These are phyloP conservation scores for Avicennia marina DNA, from an alignment of 257 asterid genomes.

Conservation along the genomic window DNA sequence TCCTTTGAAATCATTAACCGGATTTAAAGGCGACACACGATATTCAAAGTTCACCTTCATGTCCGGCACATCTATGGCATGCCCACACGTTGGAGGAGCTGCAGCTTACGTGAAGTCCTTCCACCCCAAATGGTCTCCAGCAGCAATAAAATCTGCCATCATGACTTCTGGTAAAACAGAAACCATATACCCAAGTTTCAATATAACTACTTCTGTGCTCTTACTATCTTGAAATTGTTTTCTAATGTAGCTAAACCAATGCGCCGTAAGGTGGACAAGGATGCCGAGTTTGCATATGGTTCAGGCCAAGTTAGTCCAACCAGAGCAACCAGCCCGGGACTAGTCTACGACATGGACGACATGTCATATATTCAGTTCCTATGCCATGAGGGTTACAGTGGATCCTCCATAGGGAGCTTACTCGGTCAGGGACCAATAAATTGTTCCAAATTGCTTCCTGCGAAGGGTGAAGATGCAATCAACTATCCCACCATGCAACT, in stretches of 20 bases:
- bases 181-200: not conserved
- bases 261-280: constrained; percentile 57
- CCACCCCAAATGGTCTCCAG: constrained; percentile 81
- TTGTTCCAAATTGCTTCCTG: constrained; percentile 67
- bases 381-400: constrained; percentile 69
- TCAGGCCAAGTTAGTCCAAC: constrained; percentile 72
- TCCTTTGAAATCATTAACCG: constrained; percentile 62
- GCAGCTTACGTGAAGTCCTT: constrained; percentile 90
- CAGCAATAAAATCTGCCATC: constrained; percentile 86
- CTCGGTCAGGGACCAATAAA: constrained; percentile 36
- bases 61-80: constrained; percentile 96
- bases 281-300: constrained; percentile 85
- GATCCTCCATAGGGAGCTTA: constrained; percentile 47
- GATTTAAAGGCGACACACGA: constrained; percentile 61
- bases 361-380: constrained; percentile 70
- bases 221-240: not conserved
- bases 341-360: constrained; percentile 72
- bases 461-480: constrained; percentile 59
- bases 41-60: constrained; percentile 66
- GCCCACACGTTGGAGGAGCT: constrained; percentile 81
- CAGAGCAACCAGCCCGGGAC: constrained; percentile 72
- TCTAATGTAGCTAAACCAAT: constrained; percentile 50
- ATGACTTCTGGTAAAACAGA: constrained; percentile 63
- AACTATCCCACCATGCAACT: constrained; percentile 96
- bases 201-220: not conserved